Percentiles rank a stretch among this genome's conserved stretches.
Evolutionary conservation across 163 green algal species (phyloP).

Genomic region (Scenedesmus sp.): DNA sequence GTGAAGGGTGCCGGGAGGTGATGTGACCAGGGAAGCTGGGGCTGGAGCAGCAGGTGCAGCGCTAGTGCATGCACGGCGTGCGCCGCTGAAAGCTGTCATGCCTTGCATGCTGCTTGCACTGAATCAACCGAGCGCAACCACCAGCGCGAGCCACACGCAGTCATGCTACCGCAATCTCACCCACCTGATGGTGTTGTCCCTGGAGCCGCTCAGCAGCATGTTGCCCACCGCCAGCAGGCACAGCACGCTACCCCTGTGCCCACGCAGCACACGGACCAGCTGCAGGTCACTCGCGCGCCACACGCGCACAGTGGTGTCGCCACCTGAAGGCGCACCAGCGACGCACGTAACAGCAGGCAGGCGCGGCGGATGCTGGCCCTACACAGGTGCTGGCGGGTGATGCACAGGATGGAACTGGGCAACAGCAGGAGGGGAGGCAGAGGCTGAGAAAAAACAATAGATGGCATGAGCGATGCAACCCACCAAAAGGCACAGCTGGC

Average conservation of each 20-base stretch:
- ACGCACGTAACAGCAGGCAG: background rate
- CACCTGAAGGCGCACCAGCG: slow-evolving; percentile 42
- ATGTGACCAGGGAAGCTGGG: too few species aligned
- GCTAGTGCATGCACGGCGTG: background rate
- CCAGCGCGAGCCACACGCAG: background rate
- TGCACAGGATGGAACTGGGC: too few species aligned
- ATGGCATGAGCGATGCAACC: too few species aligned
- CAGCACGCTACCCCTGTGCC: slow-evolving; percentile 90
- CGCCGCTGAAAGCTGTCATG: too few species aligned
- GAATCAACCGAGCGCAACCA: too few species aligned
- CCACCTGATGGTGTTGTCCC: slow-evolving; percentile 86
- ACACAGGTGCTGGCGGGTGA: too few species aligned
- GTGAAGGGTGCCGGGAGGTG: too few species aligned
- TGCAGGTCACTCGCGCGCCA: slow-evolving; percentile 79
- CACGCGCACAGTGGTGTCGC: slow-evolving; percentile 85
- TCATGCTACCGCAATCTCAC: background rate
- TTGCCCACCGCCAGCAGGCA: slow-evolving; percentile 78
- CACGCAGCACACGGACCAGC: slow-evolving; percentile 81
- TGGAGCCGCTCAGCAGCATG: slow-evolving; percentile 82
- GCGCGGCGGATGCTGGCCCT: too few species aligned
- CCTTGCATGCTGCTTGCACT: too few species aligned
- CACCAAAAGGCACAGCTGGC: too few species aligned
- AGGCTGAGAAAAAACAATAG: too few species aligned
- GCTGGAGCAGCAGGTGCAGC: background rate
- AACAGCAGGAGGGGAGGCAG: too few species aligned